phyloP scores from a whole-genome alignment of 371 early-diverging fungal genomes.

The Mortierella sp. region DNA sequence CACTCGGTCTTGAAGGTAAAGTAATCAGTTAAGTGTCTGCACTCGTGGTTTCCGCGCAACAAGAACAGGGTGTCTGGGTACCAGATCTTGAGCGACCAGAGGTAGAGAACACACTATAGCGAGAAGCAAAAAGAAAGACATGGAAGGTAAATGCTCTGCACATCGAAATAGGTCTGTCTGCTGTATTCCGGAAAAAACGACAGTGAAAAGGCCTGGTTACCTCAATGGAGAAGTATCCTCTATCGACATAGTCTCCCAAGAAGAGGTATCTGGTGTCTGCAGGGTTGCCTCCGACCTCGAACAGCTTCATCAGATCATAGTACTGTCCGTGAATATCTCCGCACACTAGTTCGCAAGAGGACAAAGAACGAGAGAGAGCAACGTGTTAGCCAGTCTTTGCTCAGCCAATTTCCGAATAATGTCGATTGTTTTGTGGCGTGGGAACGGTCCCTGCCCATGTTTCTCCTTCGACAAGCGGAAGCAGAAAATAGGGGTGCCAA shows the following conservation, averaged over 20 bases:
- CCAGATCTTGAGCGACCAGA: constrained; percentile 93
- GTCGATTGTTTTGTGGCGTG: not conserved
- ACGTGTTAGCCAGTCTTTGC: not conserved
- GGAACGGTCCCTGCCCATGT: not conserved
- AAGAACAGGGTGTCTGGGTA: constrained; percentile 93
- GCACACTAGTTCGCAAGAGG: constrained; percentile 74
- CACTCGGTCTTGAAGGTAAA: constrained; percentile 98
- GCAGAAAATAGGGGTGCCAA: not conserved
- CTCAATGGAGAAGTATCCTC: constrained; percentile 96
- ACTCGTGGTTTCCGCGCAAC: constrained; percentile 99
- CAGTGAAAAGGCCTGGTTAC: constrained; percentile 43
- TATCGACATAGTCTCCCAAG: constrained; percentile 98
- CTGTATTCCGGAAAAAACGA: not conserved
- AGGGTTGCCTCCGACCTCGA: constrained; percentile 97
- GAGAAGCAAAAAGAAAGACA: not conserved
- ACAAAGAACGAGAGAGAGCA: not conserved
- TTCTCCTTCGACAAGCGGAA: not conserved
- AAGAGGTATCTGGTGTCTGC: constrained; percentile 90
- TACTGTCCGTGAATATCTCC: constrained; percentile 99
- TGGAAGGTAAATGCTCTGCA: not conserved
- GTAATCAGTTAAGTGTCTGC: constrained; percentile 97
- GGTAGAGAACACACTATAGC: constrained; percentile 88
- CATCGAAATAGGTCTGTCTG: not conserved
- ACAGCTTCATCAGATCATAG: constrained; percentile 98
- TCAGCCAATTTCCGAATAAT: not conserved